Conservation (phyloP, 129 eudicot species). For the Ambrosia artemisiifolia region DNA sequence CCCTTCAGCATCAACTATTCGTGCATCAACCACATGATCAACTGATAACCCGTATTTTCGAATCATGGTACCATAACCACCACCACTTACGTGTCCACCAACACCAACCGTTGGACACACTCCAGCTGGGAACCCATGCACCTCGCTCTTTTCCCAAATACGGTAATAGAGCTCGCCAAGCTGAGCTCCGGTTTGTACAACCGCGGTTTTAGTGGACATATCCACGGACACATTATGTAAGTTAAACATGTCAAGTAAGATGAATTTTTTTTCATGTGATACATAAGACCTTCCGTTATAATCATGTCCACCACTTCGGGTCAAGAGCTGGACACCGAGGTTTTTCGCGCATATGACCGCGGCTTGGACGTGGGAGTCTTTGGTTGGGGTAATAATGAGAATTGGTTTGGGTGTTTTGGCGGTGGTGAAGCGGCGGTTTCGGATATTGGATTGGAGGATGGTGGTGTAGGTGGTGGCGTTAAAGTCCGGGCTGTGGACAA, state of each 20-base stretch:
- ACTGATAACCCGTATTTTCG: conserved; percentile 20
- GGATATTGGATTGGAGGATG: conserved; percentile 7
- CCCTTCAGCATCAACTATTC: neutral
- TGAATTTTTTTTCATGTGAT: conserved; percentile 5
- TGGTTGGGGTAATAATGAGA: conserved; percentile 21
- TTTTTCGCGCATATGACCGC: conserved; percentile 10
- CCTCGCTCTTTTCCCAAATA: conserved; percentile 19
- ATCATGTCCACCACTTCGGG: conserved; percentile 25
- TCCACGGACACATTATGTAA: conserved; percentile 7
- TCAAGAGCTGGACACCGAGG: conserved; percentile 15
- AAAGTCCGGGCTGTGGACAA: conserved; percentile 6
- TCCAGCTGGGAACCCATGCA: conserved; percentile 22
- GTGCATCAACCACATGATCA: conserved; percentile 19
- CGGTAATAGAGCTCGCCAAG: conserved; percentile 16
- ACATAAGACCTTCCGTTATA: conserved; percentile 18
- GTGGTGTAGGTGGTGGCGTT: conserved; percentile 12
- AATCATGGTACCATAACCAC: conserved; percentile 26
- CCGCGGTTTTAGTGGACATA: conserved; percentile 1
- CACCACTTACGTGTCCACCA: conserved; percentile 25
- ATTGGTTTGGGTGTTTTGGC: conserved; percentile 17
- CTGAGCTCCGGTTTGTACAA: conserved; percentile 17
- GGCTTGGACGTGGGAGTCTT: conserved; percentile 24
- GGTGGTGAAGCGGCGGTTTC: conserved; percentile 25
- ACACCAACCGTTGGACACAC: conserved; percentile 23
- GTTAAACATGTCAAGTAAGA: conserved; percentile 17